Conservation (phyloP, 2,329 filamentous ascomycete genomes). For the Botrytis galanthina region DNA sequence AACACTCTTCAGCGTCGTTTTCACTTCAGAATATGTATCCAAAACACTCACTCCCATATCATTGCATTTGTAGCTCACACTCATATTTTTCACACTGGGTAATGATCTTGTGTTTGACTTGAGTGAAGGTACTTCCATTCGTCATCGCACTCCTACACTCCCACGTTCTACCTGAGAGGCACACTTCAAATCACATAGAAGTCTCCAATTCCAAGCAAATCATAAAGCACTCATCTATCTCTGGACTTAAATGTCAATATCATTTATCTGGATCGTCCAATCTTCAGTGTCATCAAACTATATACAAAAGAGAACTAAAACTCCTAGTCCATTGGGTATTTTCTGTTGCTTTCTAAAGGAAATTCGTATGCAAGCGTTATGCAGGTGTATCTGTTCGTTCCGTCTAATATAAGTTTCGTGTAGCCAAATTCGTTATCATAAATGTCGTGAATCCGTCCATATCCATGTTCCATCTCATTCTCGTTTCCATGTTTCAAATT, state of each 20-base stretch:
- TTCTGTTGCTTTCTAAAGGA: slow-evolving; percentile 8
- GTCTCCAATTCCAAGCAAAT: neutral
- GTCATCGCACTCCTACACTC: too few relatives aligned
- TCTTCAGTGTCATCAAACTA: neutral
- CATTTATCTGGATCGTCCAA: neutral
- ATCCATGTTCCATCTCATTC: neutral
- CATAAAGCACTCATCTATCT: neutral
- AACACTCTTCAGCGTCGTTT: neutral
- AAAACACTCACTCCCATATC: neutral
- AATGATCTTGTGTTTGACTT: too few relatives aligned
- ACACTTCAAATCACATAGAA: neutral
- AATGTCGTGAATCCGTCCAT: neutral
- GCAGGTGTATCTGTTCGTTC: slow-evolving; percentile 2
- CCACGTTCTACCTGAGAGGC: too few relatives aligned
- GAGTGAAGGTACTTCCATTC: too few relatives aligned
- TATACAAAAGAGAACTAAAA: slow-evolving; percentile 3
- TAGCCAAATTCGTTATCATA: slow-evolving; percentile 4
- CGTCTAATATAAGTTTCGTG: neutral
- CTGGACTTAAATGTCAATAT: neutral
- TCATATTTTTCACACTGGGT: neutral
- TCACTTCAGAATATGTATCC: neutral
- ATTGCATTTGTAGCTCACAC: neutral
- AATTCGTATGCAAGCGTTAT: slow-evolving; percentile 5
- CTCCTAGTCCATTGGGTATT: slow-evolving; percentile 17
- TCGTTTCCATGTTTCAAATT: slow-evolving; percentile 2